Conservation (phyloP, 1,139 yeast genomes). For the Geotrichum citri-aurantii region DNA sequence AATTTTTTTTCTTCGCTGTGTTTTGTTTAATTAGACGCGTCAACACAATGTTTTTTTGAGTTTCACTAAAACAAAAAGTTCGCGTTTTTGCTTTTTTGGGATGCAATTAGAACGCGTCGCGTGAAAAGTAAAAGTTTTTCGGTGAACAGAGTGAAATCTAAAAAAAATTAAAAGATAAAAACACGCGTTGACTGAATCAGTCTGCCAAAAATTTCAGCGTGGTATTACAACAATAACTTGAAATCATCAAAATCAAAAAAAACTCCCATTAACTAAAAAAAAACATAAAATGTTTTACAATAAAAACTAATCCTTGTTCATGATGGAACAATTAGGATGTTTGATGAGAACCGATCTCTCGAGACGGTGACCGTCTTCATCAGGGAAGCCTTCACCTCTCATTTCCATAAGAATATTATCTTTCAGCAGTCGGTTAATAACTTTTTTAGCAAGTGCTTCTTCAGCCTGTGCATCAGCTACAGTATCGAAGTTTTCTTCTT, state of each 20-base stretch:
- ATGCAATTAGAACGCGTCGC: background rate
- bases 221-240: too few relatives aligned
- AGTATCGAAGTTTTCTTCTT: conserved; percentile 63
- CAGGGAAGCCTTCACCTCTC: conserved; percentile 49
- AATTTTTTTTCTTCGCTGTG: background rate
- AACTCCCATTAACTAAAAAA: background rate
- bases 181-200: background rate
- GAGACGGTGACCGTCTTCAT: conserved; percentile 32
- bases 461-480: conserved; percentile 72
- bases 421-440: conserved; percentile 74
- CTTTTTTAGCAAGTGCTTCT: conserved; percentile 67
- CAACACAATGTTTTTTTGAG: background rate
- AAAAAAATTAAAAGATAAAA: background rate
- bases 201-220: background rate
- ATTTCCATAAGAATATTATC: conserved; percentile 84
- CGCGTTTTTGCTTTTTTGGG: background rate
- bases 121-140: background rate
- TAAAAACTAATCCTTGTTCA: background rate
- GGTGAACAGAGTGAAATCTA: too few relatives aligned
- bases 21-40: background rate
- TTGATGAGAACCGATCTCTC: conserved; percentile 55
- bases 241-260: background rate
- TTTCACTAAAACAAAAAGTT: background rate
- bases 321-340: conserved; percentile 59
- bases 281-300: background rate